Percentiles rank a stretch among this genome's conserved stretches.
Conservation (phyloP, 202 grass and related monocot genomes). For the Musa balbisiana region DNA sequence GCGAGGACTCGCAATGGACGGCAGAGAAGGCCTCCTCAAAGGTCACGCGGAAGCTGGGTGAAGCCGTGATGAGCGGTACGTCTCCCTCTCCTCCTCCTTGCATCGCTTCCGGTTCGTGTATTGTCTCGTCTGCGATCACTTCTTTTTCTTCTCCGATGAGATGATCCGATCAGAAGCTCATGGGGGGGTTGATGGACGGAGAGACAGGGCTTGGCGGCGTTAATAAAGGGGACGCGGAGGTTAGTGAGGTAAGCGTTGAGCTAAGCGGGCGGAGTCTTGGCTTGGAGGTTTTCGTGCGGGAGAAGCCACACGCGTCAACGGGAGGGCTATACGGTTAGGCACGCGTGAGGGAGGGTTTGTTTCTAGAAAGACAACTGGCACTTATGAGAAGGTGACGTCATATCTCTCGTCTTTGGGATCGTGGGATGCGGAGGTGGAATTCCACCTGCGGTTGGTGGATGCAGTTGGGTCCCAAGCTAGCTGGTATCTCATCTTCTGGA, state of each 20-base stretch:
- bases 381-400: background rate
- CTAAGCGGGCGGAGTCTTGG: background rate
- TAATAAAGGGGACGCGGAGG: background rate
- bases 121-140: background rate
- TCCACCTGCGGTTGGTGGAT: too few relatives aligned
- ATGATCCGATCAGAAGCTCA: too few relatives aligned
- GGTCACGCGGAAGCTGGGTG: background rate
- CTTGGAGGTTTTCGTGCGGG: background rate
- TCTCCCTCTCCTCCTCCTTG: background rate
- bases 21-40: background rate
- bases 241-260: slow-evolving; percentile 1
- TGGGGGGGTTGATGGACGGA: background rate
- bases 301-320: background rate
- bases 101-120: background rate
- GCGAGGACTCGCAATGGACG: background rate
- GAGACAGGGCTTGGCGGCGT: background rate
- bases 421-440: too few relatives aligned
- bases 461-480: too few relatives aligned
- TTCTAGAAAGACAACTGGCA: background rate
- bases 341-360: background rate
- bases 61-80: background rate
- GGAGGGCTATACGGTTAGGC: background rate
- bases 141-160: too few relatives aligned
- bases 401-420: too few relatives aligned
- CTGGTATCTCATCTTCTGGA: too few relatives aligned